These are phyloP conservation scores for Bathelium albidoporum DNA, from an alignment of 495 filamentous ascomycete genomes.

Conservation along the genomic window DNA sequence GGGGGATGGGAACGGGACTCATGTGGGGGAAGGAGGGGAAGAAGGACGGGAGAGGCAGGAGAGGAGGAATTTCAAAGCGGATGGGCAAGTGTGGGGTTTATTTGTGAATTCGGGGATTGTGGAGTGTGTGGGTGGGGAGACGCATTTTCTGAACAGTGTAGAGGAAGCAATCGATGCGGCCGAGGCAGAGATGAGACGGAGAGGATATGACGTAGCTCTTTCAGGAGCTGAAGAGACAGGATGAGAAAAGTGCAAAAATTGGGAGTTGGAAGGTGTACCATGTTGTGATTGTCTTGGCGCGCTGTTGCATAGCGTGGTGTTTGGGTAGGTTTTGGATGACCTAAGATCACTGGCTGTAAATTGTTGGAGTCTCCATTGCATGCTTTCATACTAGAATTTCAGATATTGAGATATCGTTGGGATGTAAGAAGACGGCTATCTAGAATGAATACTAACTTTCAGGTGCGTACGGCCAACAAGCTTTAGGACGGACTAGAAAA, in stretches of 20 bases:
- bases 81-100: constrained; percentile 51
- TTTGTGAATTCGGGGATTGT: constrained; percentile 72
- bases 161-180: constrained; percentile 72
- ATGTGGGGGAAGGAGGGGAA: not conserved
- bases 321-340: not conserved
- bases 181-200: constrained; percentile 46
- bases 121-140: constrained; percentile 59
- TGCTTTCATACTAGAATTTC: not conserved
- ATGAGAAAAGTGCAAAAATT: not conserved
- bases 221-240: constrained; percentile 8
- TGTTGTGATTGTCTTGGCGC: not conserved
- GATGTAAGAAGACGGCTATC: not conserved
- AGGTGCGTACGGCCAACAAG: not conserved
- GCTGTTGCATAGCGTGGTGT: constrained; percentile 1
- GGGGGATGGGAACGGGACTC: constrained; percentile 45
- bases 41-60: not conserved
- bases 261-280: not conserved
- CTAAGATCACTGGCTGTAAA: not conserved
- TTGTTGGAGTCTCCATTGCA: not conserved
- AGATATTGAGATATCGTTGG: not conserved
- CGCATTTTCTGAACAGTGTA: constrained; percentile 72
- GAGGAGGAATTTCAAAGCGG: constrained; percentile 19
- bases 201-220: constrained; percentile 9
- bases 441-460: not conserved
- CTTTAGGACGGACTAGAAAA: not conserved